Percentiles rank a stretch among this genome's conserved stretches.
phyloP scores from a whole-genome alignment of 768 basidiomycete species.

The Podaxis sp. region DNA sequence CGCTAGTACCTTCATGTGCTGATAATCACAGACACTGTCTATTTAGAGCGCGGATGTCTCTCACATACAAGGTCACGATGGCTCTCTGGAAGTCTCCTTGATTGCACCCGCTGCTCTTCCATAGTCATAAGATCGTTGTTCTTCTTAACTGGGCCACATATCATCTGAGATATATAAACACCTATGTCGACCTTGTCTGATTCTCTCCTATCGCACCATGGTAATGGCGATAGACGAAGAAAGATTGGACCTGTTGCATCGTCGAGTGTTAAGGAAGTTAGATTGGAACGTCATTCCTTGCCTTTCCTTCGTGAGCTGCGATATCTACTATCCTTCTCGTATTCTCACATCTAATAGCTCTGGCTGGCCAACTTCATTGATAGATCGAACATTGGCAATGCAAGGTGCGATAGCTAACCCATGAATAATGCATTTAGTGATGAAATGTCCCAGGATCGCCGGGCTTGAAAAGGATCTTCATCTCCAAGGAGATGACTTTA shows the following conservation, averaged over 20 bases:
- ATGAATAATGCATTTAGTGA: background rate
- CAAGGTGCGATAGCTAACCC: conserved; percentile 6
- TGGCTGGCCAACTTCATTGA: conserved; percentile 24
- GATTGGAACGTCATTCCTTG: conserved; percentile 34
- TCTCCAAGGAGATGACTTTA: conserved; percentile 29
- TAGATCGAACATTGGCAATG: conserved; percentile 32
- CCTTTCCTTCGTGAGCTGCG: conserved; percentile 29
- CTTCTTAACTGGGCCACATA: background rate
- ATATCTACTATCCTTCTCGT: background rate
- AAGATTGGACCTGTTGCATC: background rate
- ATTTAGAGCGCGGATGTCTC: background rate
- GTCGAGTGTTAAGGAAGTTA: conserved; percentile 28
- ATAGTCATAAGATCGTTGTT: background rate
- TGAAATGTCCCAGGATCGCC: conserved; percentile 22
- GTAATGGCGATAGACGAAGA: background rate
- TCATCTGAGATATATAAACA: background rate
- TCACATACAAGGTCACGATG: conserved; percentile 2
- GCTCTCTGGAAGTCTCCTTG: background rate
- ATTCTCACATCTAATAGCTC: background rate
- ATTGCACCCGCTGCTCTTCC: background rate
- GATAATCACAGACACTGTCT: no score
- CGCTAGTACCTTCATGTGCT: no score
- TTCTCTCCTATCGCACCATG: background rate
- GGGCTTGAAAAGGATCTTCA: conserved; percentile 26
- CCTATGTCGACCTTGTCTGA: background rate